These are phyloP conservation scores for Ascochyta rabiei DNA, from an alignment of 2,329 filamentous ascomycete genomes.

Conservation along the genomic window DNA sequence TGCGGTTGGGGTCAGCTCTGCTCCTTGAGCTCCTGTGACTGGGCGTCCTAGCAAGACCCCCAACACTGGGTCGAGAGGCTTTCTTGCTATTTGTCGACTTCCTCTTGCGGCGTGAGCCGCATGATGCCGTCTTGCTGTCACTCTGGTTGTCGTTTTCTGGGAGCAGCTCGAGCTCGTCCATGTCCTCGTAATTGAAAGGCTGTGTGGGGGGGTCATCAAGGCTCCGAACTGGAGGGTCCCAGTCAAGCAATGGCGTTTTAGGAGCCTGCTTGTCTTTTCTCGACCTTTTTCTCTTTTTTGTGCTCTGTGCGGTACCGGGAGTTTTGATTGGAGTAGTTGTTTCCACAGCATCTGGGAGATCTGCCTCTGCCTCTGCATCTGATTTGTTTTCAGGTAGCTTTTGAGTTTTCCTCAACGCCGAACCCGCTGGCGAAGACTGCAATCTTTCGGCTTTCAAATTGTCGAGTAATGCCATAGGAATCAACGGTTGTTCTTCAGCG, in stretches of 20 bases:
- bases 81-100: background rate
- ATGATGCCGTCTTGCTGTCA: background rate
- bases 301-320: background rate
- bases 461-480: background rate
- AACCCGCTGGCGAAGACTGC: background rate
- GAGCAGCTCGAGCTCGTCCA: background rate
- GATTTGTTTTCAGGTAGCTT: background rate
- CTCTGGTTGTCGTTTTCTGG: background rate
- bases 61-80: conserved; percentile 1
- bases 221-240: background rate
- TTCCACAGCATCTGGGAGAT: background rate
- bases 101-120: background rate
- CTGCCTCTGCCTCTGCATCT: background rate
- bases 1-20: conserved; percentile 5
- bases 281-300: background rate
- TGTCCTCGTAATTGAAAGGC: background rate
- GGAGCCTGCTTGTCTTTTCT: conserved; percentile 1
- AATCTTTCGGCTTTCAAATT: conserved; percentile 1
- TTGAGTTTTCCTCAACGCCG: no score
- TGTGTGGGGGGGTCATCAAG: background rate
- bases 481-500: background rate
- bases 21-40: background rate
- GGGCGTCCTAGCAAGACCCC: background rate
- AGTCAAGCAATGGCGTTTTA: background rate
- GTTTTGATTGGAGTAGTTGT: background rate